Base-by-base conservation (phyloP, 495 filamentous ascomycete genomes). In the Immersiella caudata region DNA sequence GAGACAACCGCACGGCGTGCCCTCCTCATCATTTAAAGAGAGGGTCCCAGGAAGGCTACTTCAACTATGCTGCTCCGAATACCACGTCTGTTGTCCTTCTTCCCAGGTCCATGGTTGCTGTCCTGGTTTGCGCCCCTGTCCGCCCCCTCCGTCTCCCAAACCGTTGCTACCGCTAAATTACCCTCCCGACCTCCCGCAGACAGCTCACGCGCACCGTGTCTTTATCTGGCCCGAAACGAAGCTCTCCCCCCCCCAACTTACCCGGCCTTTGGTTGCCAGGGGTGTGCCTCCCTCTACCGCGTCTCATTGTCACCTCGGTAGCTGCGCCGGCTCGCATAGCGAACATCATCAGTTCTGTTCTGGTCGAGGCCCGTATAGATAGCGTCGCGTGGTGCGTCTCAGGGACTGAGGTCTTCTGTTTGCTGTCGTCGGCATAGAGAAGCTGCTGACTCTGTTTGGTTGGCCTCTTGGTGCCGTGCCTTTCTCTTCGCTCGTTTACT, bases 111-210 rank as follows among this genome's bases (percentile, higher is more conserved):
- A 55, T 55, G 52, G 52, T 55, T n/a, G 29, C 29, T 33, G 20
- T 55, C 52, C 52, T 55, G 52, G 52, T 55, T n/a, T 55, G 9
- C 52, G 52, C 14, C 52, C n/a, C n/a, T 54, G 50, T n/a, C n/a
- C 21, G 3, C 52, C 2, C 21, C 52, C n/a, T n/a, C n/a, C n/a
- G n/a, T n/a, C n/a, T n/a, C n/a, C n/a, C n/a, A n/a, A n/a, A n/a
- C n/a, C 52, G 2, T 26, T 24, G 20, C 52, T 26, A n/a, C 20
- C 52, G 9, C 24, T 7, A 55, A 24, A 18, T 12, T 46, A 33
- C 29, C 40, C 40, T 14, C 16, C 14, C 40, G 40, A 46, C 2
- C 40, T 14, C 40, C 40, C 40, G 11, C 14, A 3, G 29, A 33
- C 29, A 33, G 29, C 8, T 33, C 29, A 33, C 29, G 29, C 29